Conservation (phyloP, 2,329 filamentous ascomycete genomes). For the Fusarium chlamydosporum region DNA sequence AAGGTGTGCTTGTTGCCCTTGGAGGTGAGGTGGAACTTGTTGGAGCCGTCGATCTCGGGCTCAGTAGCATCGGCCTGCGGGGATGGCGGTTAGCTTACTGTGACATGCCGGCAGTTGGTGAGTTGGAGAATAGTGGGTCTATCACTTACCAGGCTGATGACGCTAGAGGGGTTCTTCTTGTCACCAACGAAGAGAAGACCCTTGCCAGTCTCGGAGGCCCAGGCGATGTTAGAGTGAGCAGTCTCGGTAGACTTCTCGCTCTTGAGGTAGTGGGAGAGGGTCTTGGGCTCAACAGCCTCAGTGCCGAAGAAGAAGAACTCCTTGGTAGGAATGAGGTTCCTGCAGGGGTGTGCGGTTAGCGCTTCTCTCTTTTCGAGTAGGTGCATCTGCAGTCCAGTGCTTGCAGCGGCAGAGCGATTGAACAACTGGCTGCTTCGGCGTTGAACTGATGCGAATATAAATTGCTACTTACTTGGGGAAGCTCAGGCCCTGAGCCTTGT, state of each 20-base stretch:
- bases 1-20: conserved; percentile 94
- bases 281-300: conserved; percentile 80
- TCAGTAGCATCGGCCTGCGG: conserved; percentile 73
- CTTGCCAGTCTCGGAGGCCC: conserved; percentile 94
- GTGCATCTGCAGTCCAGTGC: neutral
- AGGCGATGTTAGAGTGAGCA: conserved; percentile 85
- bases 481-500: conserved; percentile 87
- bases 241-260: conserved; percentile 84
- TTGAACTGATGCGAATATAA: neutral
- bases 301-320: conserved; percentile 91
- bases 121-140: conserved; percentile 35
- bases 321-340: conserved; percentile 91
- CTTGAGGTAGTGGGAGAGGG: conserved; percentile 83
- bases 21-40: conserved; percentile 88
- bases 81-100: conserved; percentile 24
- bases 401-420: neutral
- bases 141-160: conserved; percentile 85
- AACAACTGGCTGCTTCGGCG: neutral
- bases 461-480: conserved; percentile 82
- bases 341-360: conserved; percentile 56
- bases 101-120: conserved; percentile 41
- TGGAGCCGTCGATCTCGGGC: conserved; percentile 79
- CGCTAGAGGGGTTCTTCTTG: conserved; percentile 83
- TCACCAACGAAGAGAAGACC: conserved; percentile 93
- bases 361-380: neutral